Percentiles rank a stretch among this genome's conserved stretches.
Conservation (phyloP, 2,329 filamentous ascomycete genomes). For the Ophiostoma pallidulum region DNA sequence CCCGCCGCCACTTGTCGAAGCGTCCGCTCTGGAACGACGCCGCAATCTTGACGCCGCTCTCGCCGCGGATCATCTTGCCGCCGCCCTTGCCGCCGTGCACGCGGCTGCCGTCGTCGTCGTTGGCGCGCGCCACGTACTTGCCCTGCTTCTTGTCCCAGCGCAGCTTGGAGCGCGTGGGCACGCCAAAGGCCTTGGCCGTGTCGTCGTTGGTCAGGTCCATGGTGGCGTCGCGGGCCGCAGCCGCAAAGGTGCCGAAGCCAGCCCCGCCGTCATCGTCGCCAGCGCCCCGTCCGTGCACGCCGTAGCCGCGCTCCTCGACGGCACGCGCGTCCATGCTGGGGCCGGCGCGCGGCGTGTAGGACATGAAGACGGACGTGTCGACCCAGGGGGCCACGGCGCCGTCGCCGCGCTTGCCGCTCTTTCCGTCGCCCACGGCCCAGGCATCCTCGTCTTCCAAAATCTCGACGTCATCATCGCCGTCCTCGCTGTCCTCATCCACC, state of each 20-base stretch:
- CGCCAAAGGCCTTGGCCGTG: constrained; percentile 65
- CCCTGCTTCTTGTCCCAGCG: constrained; percentile 96
- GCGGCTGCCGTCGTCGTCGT: constrained; percentile 88
- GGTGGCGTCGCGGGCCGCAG: constrained; percentile 73
- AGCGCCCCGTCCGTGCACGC: constrained; percentile 58
- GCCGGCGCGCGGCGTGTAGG: constrained; percentile 73
- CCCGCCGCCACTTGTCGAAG: constrained; percentile 86
- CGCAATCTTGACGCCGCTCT: constrained; percentile 92
- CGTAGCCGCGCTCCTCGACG: constrained; percentile 86
- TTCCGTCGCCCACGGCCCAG: constrained; percentile 28
- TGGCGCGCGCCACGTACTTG: constrained; percentile 85
- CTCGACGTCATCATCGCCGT: constrained; percentile 58
- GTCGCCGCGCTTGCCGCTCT: no score
- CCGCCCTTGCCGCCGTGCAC: constrained; percentile 26
- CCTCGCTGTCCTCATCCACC: constrained; percentile 46
- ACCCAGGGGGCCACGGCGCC: constrained; percentile 51
- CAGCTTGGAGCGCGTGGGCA: constrained; percentile 65
- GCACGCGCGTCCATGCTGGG: constrained; percentile 40
- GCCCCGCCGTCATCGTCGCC: constrained; percentile 30
- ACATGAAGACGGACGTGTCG: constrained; percentile 91
- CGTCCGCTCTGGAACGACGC: constrained; percentile 87
- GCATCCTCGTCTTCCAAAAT: constrained; percentile 53
- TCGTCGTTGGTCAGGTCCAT: constrained; percentile 96
- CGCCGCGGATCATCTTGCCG: constrained; percentile 66
- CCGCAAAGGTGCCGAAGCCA: constrained; percentile 60